Evolutionary conservation across 2,329 filamentous ascomycete genomes (phyloP).

Genomic region (Purpureocillium takamizusanense): DNA sequence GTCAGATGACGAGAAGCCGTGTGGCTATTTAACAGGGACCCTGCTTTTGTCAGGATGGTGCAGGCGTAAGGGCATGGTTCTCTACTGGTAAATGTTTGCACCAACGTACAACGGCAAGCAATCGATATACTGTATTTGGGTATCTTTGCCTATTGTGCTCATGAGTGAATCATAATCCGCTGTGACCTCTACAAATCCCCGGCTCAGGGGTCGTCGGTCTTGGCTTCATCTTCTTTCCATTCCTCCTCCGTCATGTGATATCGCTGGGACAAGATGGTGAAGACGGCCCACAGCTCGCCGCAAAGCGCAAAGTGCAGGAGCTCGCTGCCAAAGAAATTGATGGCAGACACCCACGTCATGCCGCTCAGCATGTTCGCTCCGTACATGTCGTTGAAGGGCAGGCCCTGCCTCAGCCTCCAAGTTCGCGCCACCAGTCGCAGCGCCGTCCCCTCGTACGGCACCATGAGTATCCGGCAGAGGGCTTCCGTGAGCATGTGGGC

Average conservation of each 20-base stretch:
- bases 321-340: slow-evolving; percentile 38
- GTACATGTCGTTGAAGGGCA: slow-evolving; percentile 30
- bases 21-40: no score
- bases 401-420: slow-evolving; percentile 28
- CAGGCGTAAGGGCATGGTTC: not conserved
- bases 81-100: no score
- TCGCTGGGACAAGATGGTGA: slow-evolving; percentile 28
- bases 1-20: no score
- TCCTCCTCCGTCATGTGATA: slow-evolving; percentile 34
- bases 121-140: no score
- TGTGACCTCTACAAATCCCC: no score
- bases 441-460: slow-evolving; percentile 37
- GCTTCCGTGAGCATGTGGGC: slow-evolving; percentile 37
- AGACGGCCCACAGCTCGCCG: slow-evolving; percentile 34
- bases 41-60: not conserved
- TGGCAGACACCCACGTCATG: slow-evolving; percentile 26
- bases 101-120: no score
- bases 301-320: slow-evolving; percentile 34
- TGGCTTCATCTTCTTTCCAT: slow-evolving; percentile 26
- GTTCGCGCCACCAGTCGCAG: slow-evolving; percentile 35
- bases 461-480: slow-evolving; percentile 29
- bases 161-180: no score
- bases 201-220: not conserved
- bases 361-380: slow-evolving; percentile 24
- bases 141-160: no score